These are phyloP conservation scores for Nothophytophthora sp. DNA, from an alignment of 352 stramenopile species.

Conservation along the genomic window DNA sequence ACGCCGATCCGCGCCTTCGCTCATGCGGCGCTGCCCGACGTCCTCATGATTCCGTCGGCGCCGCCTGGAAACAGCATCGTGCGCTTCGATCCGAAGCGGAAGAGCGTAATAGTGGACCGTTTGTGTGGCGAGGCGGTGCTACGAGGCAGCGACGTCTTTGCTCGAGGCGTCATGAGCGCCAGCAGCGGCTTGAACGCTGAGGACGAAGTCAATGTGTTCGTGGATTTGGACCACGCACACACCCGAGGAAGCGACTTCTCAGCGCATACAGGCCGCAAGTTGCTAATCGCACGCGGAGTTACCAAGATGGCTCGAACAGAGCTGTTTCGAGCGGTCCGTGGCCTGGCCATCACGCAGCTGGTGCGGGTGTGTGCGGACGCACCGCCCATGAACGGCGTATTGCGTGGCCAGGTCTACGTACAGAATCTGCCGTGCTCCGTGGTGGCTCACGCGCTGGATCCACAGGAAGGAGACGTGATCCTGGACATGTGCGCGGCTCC, in stretches of 20 bases:
- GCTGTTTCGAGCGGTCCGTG: conserved; percentile 72
- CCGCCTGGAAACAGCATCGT: conserved; percentile 14
- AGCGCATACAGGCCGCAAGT: conserved; percentile 78
- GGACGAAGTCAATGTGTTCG: conserved; percentile 85
- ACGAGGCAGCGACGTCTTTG: conserved; percentile 93
- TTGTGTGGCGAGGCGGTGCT: conserved; percentile 94
- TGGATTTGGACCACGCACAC: conserved; percentile 79
- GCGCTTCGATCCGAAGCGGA: conserved; percentile 35
- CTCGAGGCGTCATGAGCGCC: conserved; percentile 89
- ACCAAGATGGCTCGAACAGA: conserved; percentile 77
- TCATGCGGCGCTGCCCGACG: conserved; percentile 51
- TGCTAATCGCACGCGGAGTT: conserved; percentile 73
- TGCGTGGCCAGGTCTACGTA: conserved; percentile 85
- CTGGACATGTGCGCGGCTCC: conserved; percentile 95
- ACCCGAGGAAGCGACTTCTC: conserved; percentile 72
- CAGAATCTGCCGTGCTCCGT: conserved; percentile 94
- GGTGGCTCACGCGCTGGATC: conserved; percentile 89
- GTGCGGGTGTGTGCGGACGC: conserved; percentile 80
- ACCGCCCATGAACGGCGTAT: conserved; percentile 88
- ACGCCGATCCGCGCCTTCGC: conserved; percentile 33
- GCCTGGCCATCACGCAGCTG: conserved; percentile 63
- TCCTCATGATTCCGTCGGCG: conserved; percentile 71
- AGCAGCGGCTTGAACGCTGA: conserved; percentile 82
- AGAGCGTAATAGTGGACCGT: conserved; percentile 87
- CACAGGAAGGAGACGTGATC: conserved; percentile 83